Evolutionary conservation across 2,329 filamentous ascomycete genomes (phyloP).

Genomic region (Apiospora rasikravindrae): DNA sequence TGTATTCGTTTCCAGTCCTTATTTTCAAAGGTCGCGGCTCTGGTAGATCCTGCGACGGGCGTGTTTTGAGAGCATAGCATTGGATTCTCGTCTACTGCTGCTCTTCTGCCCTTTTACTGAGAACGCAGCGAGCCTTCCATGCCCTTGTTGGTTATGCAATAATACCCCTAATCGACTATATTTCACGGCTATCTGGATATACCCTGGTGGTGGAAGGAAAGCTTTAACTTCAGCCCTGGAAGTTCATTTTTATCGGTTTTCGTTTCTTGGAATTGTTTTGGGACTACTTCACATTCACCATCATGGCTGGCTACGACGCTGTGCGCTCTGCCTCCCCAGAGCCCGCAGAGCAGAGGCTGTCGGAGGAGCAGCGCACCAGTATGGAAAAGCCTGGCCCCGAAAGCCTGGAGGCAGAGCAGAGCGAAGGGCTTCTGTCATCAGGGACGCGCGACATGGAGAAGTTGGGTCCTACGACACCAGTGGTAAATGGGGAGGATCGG

Average conservation of each 20-base stretch:
- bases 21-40: not conserved
- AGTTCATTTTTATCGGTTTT: not conserved
- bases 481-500: not conserved
- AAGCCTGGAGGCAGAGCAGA: conserved; percentile 22
- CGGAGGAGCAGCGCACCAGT: conserved; percentile 4
- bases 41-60: not conserved
- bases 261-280: not conserved
- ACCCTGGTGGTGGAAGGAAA: conserved; percentile 11
- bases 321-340: conserved; percentile 7
- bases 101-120: not conserved
- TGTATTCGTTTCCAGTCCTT: not conserved
- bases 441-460: conserved; percentile 22
- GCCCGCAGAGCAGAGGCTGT: not conserved
- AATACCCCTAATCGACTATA: conserved; percentile 12
- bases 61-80: not conserved
- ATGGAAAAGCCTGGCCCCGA: conserved; percentile 5
- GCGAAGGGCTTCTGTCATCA: conserved; percentile 22
- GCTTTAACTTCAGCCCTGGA: not conserved
- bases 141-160: not conserved
- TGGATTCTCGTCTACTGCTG: not conserved
- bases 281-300: not conserved
- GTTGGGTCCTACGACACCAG: not conserved
- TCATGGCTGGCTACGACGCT: conserved; percentile 10
- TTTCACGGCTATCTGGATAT: conserved; percentile 10
- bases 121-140: not conserved